Conservation (phyloP, 495 filamentous ascomycete species). For the Clavariopsis aquatica region DNA sequence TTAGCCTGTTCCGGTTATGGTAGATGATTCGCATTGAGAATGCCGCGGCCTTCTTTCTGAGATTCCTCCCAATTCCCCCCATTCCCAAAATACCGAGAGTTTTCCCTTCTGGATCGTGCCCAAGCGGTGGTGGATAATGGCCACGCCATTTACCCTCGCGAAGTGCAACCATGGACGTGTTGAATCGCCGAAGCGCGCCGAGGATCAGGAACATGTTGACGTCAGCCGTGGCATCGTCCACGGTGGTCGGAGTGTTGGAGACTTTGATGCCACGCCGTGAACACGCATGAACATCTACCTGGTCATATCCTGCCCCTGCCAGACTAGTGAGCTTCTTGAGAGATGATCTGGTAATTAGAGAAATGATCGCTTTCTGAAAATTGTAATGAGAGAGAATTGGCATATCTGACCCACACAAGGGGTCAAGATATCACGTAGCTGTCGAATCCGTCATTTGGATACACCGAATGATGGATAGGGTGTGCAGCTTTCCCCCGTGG, state of each 20-base stretch:
- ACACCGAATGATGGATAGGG: neutral
- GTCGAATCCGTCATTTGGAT: no score
- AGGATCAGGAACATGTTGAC: slow-evolving; percentile 75
- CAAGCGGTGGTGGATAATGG: slow-evolving; percentile 50
- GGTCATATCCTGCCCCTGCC: slow-evolving; percentile 78
- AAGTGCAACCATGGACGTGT: slow-evolving; percentile 61
- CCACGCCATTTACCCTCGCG: slow-evolving; percentile 62
- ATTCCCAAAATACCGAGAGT: slow-evolving; percentile 61
- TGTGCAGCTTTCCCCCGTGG: no score
- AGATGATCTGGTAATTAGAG: neutral
- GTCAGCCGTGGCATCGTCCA: slow-evolving; percentile 81
- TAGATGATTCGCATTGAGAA: slow-evolving; percentile 69
- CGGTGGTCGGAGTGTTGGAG: slow-evolving; percentile 77
- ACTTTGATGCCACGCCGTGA: slow-evolving; percentile 63
- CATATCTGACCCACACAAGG: neutral
- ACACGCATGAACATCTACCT: slow-evolving; percentile 73
- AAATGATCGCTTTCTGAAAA: neutral
- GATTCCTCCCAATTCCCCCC: slow-evolving; percentile 62
- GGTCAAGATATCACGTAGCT: no score
- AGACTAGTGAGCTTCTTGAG: slow-evolving; percentile 7
- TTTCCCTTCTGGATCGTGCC: slow-evolving; percentile 66
- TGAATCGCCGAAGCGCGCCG: slow-evolving; percentile 72
- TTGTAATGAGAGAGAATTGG: neutral
- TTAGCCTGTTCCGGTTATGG: slow-evolving; percentile 61
- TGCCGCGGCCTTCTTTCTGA: slow-evolving; percentile 64